Base-by-base conservation (phyloP, 306 rosid genomes). In the Hippophae gyantsensis region DNA sequence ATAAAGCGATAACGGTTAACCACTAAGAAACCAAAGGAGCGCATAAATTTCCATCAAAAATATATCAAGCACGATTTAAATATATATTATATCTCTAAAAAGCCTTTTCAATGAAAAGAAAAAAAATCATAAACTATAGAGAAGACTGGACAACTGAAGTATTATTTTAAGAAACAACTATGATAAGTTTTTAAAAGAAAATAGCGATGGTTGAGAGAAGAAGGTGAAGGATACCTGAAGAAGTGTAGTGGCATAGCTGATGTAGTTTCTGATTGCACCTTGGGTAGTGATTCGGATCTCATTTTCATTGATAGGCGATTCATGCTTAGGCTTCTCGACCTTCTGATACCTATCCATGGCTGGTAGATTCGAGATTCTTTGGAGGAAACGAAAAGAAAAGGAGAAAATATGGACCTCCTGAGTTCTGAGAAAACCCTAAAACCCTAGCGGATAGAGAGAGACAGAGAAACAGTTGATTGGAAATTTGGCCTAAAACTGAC, bases 211-310 rank as follows among this genome's bases (percentile, higher is more conserved):
- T 32, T 32, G 32, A 58, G 13, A 9, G 60, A 9, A 59, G 9
- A 12, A 13, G 13, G 13, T 11, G 52, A 48, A 48, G 53, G 6
- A 42, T 9, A 87, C 95, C 96, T 87, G 94, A 11, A 90, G 95
- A 58, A 87, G 92, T n/a, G 96, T 77, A 62, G 86, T 69, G 51
- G 97, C 97, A 65, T 90, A 90, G 64, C 89, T 87, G 90, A 90
- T 90, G 78, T 90, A 87, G 94, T 90, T 90, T 27, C 97, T 76
- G 69, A 90, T 90, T 43, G 87, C 95, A 64, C 97, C 97, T 64
- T 90, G 97, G 13, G 94, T 79, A 6, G 97, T 90, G 89, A 90
- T 87, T 18, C 97, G 81, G 85, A 87, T 84, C 82, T 87, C 95
- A 60, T 87, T 87, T 69, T 78, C 93, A 66, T 78, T 84, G 76